A percentile compares a stretch with the other conserved stretches of the same genome.
phyloP scores from a whole-genome alignment of 164 flowering plant genomes.

The Cinnamomum micranthum region DNA sequence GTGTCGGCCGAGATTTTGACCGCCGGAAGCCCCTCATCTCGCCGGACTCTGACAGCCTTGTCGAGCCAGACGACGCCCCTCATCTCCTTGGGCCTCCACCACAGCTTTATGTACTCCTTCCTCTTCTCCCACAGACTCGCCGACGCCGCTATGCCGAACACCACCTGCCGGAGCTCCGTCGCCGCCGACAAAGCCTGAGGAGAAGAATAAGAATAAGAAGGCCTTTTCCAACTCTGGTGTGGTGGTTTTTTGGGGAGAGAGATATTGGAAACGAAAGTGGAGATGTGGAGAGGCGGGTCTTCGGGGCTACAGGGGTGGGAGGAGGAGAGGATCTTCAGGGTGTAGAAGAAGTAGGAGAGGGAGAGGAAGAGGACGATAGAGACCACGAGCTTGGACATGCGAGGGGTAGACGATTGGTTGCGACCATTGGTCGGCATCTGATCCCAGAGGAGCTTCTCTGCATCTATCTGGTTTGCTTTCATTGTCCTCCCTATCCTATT shows the following conservation, averaged over 20 bases:
- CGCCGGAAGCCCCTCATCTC: slow-evolving; percentile 29
- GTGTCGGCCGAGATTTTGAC: slow-evolving; percentile 46
- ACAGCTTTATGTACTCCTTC: slow-evolving; percentile 49
- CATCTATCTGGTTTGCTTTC: slow-evolving; percentile 24
- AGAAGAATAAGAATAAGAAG: no score
- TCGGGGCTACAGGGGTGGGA: slow-evolving; percentile 62
- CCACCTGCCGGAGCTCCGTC: slow-evolving; percentile 42
- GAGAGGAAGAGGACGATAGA: slow-evolving; percentile 59
- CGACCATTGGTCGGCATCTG: slow-evolving; percentile 30
- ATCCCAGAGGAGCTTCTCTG: slow-evolving; percentile 55
- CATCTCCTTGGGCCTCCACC: slow-evolving; percentile 49
- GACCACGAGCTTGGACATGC: slow-evolving; percentile 44
- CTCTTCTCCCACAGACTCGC: slow-evolving; percentile 46
- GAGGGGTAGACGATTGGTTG: not conserved
- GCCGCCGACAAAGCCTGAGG: not conserved
- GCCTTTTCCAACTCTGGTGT: not conserved
- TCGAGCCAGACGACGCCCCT: slow-evolving; percentile 64
- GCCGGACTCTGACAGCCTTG: slow-evolving; percentile 12
- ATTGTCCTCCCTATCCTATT: not conserved
- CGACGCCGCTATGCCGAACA: slow-evolving; percentile 63
- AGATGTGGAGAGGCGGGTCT: slow-evolving; percentile 55
- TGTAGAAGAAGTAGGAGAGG: slow-evolving; percentile 63
- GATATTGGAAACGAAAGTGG: not conserved
- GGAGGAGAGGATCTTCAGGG: slow-evolving; percentile 60
- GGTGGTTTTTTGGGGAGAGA: not conserved